Evolutionary conservation across 352 stramenopile genomes (phyloP).

Genomic region (Phytophthora sojae): DNA sequence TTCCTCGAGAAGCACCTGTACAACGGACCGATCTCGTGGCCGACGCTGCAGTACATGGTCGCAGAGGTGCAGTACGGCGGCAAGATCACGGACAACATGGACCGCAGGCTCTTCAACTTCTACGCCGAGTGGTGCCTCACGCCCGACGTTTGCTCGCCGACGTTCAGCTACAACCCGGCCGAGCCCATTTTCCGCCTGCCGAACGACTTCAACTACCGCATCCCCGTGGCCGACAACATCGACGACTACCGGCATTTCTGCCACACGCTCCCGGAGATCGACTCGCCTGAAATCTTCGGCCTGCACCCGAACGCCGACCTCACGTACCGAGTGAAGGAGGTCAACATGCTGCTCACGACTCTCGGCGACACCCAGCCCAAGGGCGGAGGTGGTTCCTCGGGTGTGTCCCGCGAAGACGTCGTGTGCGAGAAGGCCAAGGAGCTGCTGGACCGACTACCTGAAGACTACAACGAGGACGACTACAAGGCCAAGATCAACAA

Average conservation of each 20-base stretch:
- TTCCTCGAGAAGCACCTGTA: constrained; percentile 99
- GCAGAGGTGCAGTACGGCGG: constrained; percentile 98
- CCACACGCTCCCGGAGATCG: constrained; percentile 95
- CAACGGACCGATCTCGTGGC: constrained; percentile 98
- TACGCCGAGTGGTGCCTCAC: constrained; percentile 98
- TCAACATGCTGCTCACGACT: constrained; percentile 94
- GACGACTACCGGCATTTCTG: constrained; percentile 96
- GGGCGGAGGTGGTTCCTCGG: constrained; percentile 86
- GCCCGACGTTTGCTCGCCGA: constrained; percentile 75
- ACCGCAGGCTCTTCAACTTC: constrained; percentile 97
- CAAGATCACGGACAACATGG: constrained; percentile 99
- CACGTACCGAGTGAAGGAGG: constrained; percentile 97
- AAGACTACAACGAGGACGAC: constrained; percentile 98
- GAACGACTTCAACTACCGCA: constrained; percentile 97
- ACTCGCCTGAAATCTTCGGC: constrained; percentile 99
- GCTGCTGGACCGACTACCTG: constrained; percentile 93
- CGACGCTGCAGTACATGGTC: constrained; percentile 99
- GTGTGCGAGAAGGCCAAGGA: constrained; percentile 97
- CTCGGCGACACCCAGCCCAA: constrained; percentile 98
- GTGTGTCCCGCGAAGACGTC: constrained; percentile 95
- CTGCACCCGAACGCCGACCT: constrained; percentile 99
- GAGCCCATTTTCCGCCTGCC: constrained; percentile 96
- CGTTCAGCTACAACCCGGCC: constrained; percentile 96
- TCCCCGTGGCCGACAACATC: constrained; percentile 93
- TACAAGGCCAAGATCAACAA: constrained; percentile 98